These are phyloP conservation scores for Phytophthora pisi DNA, from an alignment of 352 stramenopile genomes.

Conservation along the genomic window DNA sequence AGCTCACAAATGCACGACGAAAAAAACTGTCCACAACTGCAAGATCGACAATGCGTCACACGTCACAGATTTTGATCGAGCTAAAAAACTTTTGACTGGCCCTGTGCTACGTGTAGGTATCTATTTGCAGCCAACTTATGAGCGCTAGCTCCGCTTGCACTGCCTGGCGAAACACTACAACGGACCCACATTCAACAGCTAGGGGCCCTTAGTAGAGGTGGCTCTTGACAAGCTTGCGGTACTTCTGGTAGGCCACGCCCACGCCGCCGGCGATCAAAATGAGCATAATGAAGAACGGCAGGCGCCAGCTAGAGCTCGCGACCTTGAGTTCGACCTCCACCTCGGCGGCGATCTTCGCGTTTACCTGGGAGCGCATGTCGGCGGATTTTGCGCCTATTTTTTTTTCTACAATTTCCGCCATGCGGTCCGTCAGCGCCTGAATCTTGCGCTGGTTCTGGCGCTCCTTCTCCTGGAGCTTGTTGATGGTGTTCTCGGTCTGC, in stretches of 20 bases:
- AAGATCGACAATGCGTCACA: conserved; percentile 8
- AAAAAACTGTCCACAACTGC: conserved; percentile 10
- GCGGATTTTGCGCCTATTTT: conserved; percentile 78
- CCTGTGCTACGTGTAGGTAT: conserved; percentile 10
- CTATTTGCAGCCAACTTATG: conserved; percentile 29
- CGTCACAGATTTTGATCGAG: conserved; percentile 11
- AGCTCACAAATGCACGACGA: conserved; percentile 20
- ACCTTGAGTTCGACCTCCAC: conserved; percentile 74
- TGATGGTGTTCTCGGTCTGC: conserved; percentile 74
- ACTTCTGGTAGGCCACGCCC: conserved; percentile 84
- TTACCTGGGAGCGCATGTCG: conserved; percentile 61
- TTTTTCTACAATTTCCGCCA: conserved; percentile 66
- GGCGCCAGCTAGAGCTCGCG: conserved; percentile 68
- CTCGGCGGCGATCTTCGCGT: conserved; percentile 71
- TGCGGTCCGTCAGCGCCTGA: conserved; percentile 66
- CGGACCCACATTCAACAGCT: conserved; percentile 23
- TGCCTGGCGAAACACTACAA: conserved; percentile 29
- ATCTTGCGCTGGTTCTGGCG: conserved; percentile 76
- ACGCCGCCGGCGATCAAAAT: conserved; percentile 59
- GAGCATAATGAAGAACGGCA: conserved; percentile 83
- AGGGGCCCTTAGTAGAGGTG: conserved; percentile 65
- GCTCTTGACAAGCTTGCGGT: conserved; percentile 86
- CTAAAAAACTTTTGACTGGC: not conserved
- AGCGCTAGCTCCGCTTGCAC: conserved; percentile 10
- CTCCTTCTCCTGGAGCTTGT: conserved; percentile 79